Evolutionary conservation across 192 early-diverging fungal genomes (phyloP), one percentile per base, ranked within the genome.

Genomic region (Podila minutissima): DNA sequence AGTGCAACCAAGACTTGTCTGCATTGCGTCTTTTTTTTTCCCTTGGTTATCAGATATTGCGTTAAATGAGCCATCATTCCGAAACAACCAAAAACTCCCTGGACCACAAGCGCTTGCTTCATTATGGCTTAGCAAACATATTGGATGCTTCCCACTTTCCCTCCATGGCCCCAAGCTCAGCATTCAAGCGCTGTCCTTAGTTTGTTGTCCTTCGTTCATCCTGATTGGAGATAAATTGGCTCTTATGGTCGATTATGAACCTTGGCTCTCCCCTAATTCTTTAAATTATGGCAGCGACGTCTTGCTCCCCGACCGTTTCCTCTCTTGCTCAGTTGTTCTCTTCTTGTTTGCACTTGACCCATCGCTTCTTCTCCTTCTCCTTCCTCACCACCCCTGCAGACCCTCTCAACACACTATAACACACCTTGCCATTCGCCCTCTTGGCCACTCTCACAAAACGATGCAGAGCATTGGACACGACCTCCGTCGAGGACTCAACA

Each of bases 401-500:
- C 51, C 5, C 51, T 31, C 60, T 62, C 41, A 17, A 8, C 13
- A 15, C 41, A 46, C 3, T 29, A 29, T 29, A 29, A 35, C 28
- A 9, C 13, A 65, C 46, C 0, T n/a, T n/a, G 17, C 9, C 41
- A 65, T 41, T 46, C 64, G 24, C 3, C 6, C 20, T 19, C 35
- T 41, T 19, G 28, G 35, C 13, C 62, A 38, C 35, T 19, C 24
- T 38, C 37, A 4, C 9, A 61, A 28, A 24, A 31, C 64, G 48
- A 81, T 81, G 77, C 77, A 81, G 41, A 81, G 77, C 62, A 81
- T 81, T 26, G 77, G 77, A 35, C 77, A 81, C 50, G 77, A 81
- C 60, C 71, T 81, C 49, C 65, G 77, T 37, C 59, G 77, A 57
- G 77, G 77, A 48, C 70, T 81, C n/a, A 81, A 81, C 37, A 81